phyloP scores from a whole-genome alignment of 139 green algal genomes.

The Tetraselmis striata region DNA sequence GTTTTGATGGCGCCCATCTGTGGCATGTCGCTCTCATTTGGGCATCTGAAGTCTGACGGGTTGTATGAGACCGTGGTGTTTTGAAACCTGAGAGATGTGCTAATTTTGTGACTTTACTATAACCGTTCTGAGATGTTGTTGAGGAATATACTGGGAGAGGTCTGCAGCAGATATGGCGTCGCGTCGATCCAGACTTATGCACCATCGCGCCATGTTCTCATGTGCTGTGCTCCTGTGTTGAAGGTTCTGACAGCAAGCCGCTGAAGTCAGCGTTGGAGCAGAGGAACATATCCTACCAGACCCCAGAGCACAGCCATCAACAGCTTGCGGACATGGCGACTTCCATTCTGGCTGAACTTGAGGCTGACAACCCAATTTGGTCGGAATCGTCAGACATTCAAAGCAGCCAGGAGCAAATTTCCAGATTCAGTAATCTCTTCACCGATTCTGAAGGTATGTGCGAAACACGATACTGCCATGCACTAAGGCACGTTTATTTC shows the following conservation, averaged over 20 bases:
- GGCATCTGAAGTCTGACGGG: no score
- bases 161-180: no score
- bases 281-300: not conserved
- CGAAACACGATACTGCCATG: not conserved
- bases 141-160: no score
- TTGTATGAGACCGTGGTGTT: no score
- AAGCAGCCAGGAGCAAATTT: no score
- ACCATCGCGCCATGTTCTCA: not conserved
- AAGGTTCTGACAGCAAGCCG: not conserved
- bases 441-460: not conserved
- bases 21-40: no score
- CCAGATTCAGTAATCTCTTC: no score
- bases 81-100: no score
- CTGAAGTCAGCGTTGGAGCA: not conserved
- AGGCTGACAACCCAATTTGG: not conserved
- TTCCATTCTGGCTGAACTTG: not conserved
- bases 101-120: not conserved
- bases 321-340: not conserved
- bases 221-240: not conserved
- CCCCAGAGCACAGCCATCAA: not conserved
- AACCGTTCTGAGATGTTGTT: no score
- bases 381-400: no score
- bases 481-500: not conserved
- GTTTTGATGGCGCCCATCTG: no score
- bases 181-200: no score